Base-by-base conservation (phyloP, 2,329 filamentous ascomycete genomes). In the Beauveria varroae region DNA sequence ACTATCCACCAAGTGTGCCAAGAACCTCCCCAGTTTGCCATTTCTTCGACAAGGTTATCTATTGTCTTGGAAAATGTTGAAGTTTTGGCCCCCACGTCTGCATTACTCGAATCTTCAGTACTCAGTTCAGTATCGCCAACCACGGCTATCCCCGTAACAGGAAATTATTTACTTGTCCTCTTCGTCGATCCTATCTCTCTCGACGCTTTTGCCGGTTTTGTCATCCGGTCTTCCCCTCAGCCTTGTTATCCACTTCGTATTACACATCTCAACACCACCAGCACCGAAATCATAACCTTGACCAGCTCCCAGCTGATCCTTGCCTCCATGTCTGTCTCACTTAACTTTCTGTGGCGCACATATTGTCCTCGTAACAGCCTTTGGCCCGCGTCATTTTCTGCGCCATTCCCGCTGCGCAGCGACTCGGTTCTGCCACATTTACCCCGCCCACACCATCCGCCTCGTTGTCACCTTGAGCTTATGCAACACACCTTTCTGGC, bases 401-500 rank as follows among this genome's bases (percentile, higher is more conserved):
- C 54, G 20, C n/a, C 37, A 24, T 54, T 28, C 22, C 22, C 28
- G 51, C 47, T 18, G 16, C 37, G n/a, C 24, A 34, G n/a, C n/a
- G 28, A 44, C 49, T 53, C n/a, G 49, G 49, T 60, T 60, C 57
- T 60, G 57, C 57, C 52, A 12, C 37, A 26, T 37, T 12, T 58
- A 43, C 57, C 40, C 57, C 49, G 49, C 57, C 57, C 57, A 51
- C 57, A 30, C 57, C 37, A 26, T 30, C 53, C 14, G 14, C 28
- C n/a, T 28, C 28, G 5, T 43, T 28, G n/a, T 34, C 14, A n/a
- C 43, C 41, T n/a, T 55, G 37, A 28, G 34, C 51, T 20, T 53
- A 34, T 53, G 51, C 51, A 53, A 14, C 20, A 14, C 34, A 53
- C 20, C 51, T 53, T 41, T 24, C 24, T 28, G 28, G 41, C 12